Evolutionary conservation across 2,329 filamentous ascomycete species (phyloP).

Genomic region (Alternaria dauci): DNA sequence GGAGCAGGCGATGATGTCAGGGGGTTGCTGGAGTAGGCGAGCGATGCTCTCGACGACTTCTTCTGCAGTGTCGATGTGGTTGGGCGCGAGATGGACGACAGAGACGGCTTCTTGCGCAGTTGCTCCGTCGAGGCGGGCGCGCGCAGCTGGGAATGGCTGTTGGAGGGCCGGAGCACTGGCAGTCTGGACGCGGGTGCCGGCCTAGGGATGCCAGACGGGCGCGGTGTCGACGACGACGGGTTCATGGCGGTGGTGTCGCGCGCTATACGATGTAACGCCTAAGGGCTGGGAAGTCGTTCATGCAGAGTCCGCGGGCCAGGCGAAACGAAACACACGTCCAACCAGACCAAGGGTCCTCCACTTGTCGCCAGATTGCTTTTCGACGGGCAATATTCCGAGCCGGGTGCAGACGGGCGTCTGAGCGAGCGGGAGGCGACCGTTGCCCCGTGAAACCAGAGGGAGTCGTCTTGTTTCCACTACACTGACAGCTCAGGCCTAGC

Average conservation of each 20-base stretch:
- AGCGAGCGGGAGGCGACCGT: conserved; percentile 21
- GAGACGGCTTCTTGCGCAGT: conserved; percentile 44
- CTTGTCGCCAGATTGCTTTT: conserved; percentile 13
- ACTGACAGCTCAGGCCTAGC: conserved; percentile 13
- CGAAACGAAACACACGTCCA: conserved; percentile 19
- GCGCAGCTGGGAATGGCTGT: conserved; percentile 53
- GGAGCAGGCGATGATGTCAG: conserved; percentile 11
- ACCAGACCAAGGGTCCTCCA: conserved; percentile 13
- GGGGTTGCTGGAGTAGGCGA: conserved; percentile 35
- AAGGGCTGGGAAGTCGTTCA: conserved; percentile 12
- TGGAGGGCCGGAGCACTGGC: conserved; percentile 56
- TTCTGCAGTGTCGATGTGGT: conserved; percentile 37
- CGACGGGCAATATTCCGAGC: conserved; percentile 17
- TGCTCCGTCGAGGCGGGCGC: conserved; percentile 57
- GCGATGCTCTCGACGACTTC: conserved; percentile 43
- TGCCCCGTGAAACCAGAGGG: conserved; percentile 23
- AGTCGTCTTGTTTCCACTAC: conserved; percentile 11
- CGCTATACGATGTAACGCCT: conserved; percentile 18
- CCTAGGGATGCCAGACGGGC: conserved; percentile 57
- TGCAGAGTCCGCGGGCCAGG: conserved; percentile 2
- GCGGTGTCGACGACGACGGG: conserved; percentile 37
- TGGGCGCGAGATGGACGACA: conserved; percentile 32
- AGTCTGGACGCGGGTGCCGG: conserved; percentile 59
- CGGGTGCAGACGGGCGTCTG: conserved; percentile 19
- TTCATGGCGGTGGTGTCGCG: conserved; percentile 47